Evolutionary conservation across 768 basidiomycete species (phyloP).

Genomic region (Mycena alexandri): DNA sequence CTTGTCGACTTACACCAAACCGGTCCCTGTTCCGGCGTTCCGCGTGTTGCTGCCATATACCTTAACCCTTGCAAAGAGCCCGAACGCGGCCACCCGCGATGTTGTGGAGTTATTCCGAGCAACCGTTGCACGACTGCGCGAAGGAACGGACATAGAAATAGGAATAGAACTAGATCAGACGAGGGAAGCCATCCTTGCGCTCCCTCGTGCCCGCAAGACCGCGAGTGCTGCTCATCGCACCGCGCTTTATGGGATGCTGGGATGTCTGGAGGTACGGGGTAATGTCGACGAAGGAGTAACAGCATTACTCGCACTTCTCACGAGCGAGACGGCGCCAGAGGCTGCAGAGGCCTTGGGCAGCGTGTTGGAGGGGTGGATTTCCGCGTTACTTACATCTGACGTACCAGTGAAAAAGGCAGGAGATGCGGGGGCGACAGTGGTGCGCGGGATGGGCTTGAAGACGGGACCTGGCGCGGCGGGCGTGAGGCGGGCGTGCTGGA

Average conservation of each 20-base stretch:
- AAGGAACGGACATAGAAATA: slow-evolving; percentile 48
- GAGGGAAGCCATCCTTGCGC: slow-evolving; percentile 69
- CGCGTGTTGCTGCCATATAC: slow-evolving; percentile 29
- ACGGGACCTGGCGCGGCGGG: slow-evolving; percentile 16
- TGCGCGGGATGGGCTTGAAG: slow-evolving; percentile 35
- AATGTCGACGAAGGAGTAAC: slow-evolving; percentile 60
- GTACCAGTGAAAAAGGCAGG: slow-evolving; percentile 22
- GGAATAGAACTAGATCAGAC: slow-evolving; percentile 59
- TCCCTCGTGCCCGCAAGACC: slow-evolving; percentile 89
- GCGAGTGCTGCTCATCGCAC: slow-evolving; percentile 88
- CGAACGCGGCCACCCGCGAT: slow-evolving; percentile 13
- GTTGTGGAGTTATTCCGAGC: slow-evolving; percentile 34
- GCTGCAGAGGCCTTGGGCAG: slow-evolving; percentile 31
- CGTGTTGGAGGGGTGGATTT: slow-evolving; percentile 33
- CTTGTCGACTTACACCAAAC: slow-evolving; percentile 27
- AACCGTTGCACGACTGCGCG: slow-evolving; percentile 29
- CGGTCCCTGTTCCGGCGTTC: slow-evolving; percentile 27
- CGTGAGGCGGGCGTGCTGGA: slow-evolving; percentile 35
- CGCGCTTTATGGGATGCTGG: slow-evolving; percentile 84
- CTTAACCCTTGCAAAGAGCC: slow-evolving; percentile 37
- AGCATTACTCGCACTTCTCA: slow-evolving; percentile 50
- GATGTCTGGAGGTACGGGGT: slow-evolving; percentile 57
- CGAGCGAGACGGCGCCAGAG: slow-evolving; percentile 30
- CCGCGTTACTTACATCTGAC: slow-evolving; percentile 24
- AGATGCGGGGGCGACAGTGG: slow-evolving; percentile 31